These are phyloP conservation scores for Penicillium salamii DNA, from an alignment of 495 filamentous ascomycete genomes.

Conservation along the genomic window DNA sequence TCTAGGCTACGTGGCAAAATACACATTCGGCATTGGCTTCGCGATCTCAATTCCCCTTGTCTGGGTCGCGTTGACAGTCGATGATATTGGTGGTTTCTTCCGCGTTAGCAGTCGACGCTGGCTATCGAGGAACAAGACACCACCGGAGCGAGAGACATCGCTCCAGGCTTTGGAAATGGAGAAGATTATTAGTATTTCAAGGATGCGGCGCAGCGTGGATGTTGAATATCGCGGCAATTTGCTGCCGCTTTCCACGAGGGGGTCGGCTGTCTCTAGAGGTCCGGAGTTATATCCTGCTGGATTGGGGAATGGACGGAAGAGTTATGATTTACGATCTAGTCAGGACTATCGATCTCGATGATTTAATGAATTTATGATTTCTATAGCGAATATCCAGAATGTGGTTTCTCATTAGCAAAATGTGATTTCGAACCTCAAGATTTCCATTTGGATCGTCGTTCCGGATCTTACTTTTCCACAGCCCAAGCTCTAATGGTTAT, in stretches of 20 bases:
- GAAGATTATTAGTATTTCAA: slow-evolving; percentile 28
- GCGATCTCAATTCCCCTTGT: slow-evolving; percentile 64
- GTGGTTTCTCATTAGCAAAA: no score
- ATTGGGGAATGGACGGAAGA: slow-evolving; percentile 12
- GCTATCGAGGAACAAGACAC: slow-evolving; percentile 15
- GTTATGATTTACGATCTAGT: slow-evolving; percentile 18
- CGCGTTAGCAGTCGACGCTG: slow-evolving; percentile 28
- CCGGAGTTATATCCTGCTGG: slow-evolving; percentile 12
- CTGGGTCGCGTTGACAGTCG: slow-evolving; percentile 54
- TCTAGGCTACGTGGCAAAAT: slow-evolving; percentile 58
- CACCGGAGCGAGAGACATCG: background rate
- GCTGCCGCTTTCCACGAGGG: slow-evolving; percentile 34
- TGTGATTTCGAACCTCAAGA: no score
- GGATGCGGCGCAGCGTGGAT: slow-evolving; percentile 29
- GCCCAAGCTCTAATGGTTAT: no score
- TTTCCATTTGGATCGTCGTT: no score
- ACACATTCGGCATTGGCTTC: slow-evolving; percentile 65
- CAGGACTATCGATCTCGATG: slow-evolving; percentile 20
- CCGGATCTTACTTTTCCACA: no score
- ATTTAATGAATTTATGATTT: slow-evolving; percentile 10
- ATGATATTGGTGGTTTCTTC: slow-evolving; percentile 50
- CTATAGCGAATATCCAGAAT: no score
- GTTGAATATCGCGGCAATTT: slow-evolving; percentile 29
- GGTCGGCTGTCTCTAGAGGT: slow-evolving; percentile 12
- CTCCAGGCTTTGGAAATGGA: slow-evolving; percentile 28